Evolutionary conservation across 495 filamentous ascomycete species (phyloP).

Genomic region (Elaphomyces granulatus): DNA sequence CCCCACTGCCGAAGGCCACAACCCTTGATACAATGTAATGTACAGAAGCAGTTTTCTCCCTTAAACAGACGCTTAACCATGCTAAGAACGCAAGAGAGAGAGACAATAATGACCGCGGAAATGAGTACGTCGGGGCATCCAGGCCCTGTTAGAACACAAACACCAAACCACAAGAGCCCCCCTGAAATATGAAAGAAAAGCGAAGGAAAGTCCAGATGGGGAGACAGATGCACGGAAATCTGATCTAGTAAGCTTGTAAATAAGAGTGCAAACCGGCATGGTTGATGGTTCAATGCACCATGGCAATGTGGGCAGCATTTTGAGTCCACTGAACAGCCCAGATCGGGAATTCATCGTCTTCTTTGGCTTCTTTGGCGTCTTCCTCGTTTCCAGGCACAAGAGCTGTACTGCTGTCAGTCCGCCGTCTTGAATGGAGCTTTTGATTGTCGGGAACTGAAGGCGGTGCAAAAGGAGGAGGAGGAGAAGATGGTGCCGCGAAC

Average conservation of each 20-base stretch:
- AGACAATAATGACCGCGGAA: too few species aligned
- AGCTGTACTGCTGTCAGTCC: conserved; percentile 33
- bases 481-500: conserved; percentile 28
- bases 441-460: conserved; percentile 26
- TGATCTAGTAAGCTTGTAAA: too few species aligned
- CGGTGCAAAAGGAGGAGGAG: conserved; percentile 26
- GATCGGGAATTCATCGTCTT: conserved; percentile 21
- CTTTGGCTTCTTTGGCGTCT: conserved; percentile 12
- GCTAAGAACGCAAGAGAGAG: too few species aligned
- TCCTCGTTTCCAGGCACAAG: conserved; percentile 21
- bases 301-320: conserved; percentile 19
- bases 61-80: too few species aligned
- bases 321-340: conserved; percentile 31
- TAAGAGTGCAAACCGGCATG: neutral
- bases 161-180: too few species aligned
- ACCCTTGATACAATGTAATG: too few species aligned
- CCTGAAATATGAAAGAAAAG: too few species aligned
- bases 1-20: too few species aligned
- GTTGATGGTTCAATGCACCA: conserved; percentile 32
- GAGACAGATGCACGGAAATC: neutral
- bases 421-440: conserved; percentile 27
- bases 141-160: too few species aligned
- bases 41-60: too few species aligned
- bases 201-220: too few species aligned
- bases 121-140: too few species aligned